Evolutionary conservation across 345 rosid species (phyloP).

Genomic region (Gossypium rotundifolium): DNA sequence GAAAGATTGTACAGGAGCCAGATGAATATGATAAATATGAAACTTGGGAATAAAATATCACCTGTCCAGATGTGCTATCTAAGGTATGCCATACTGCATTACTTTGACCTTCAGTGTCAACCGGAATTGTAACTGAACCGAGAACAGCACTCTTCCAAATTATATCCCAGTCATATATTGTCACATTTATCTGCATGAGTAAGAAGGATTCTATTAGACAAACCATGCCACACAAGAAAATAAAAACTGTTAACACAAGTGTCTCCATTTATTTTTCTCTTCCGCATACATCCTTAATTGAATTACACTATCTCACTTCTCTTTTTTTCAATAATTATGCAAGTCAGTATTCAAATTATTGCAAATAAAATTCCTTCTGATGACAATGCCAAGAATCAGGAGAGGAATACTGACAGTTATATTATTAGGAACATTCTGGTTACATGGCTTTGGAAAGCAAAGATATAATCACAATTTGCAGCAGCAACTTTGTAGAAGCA

Average conservation of each 20-base stretch:
- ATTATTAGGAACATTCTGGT: background rate
- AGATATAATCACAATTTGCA: background rate
- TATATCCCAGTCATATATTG: conserved; percentile 99
- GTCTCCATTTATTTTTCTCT: background rate
- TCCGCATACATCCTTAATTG: background rate
- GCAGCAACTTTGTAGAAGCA: conserved; percentile 8
- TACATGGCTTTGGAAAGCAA: background rate
- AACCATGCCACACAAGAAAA: background rate
- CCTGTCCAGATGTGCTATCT: conserved; percentile 96
- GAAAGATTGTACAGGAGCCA: background rate
- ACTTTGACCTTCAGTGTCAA: conserved; percentile 88
- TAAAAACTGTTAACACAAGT: background rate
- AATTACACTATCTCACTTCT: background rate
- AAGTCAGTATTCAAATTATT: background rate
- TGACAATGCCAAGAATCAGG: background rate
- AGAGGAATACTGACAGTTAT: background rate
- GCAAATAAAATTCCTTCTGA: background rate
- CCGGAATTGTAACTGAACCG: conserved; percentile 79
- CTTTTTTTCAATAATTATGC: background rate
- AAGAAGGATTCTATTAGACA: background rate
- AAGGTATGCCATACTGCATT: conserved; percentile 82
- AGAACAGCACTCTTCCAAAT: conserved; percentile 98
- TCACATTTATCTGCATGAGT: conserved; percentile 65
- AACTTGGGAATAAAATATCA: conserved; percentile 24
- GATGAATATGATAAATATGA: background rate